phyloP scores from a whole-genome alignment of 805 yeast species.

The Nakazawaea siamensis region DNA sequence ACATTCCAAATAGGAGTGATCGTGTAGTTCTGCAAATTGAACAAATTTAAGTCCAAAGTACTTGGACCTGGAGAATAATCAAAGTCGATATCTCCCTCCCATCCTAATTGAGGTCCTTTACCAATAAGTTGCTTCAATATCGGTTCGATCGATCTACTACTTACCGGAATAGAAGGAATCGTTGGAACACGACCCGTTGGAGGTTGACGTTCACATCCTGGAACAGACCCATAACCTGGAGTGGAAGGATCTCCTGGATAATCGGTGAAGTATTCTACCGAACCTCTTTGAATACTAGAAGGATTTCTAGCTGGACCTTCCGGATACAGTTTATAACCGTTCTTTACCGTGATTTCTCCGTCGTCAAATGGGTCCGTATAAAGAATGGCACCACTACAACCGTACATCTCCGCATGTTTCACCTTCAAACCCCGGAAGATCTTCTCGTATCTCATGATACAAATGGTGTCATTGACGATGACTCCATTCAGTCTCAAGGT shows the following conservation, averaged over 20 bases:
- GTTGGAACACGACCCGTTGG: conserved; percentile 37
- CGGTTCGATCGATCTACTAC: conserved; percentile 32
- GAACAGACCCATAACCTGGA: conserved; percentile 58
- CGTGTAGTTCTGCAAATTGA: conserved; percentile 31
- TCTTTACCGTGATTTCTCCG: conserved; percentile 39
- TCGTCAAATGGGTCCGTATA: conserved; percentile 57
- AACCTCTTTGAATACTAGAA: conserved; percentile 51
- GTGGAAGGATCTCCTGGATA: conserved; percentile 77
- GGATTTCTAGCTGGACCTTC: conserved; percentile 60
- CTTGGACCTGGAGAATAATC: conserved; percentile 43
- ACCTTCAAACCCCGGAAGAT: conserved; percentile 49
- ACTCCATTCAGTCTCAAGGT: conserved; percentile 29
- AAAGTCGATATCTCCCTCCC: conserved; percentile 33
- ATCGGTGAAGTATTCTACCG: conserved; percentile 48
- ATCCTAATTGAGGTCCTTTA: conserved; percentile 26
- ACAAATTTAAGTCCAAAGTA: conserved; percentile 25
- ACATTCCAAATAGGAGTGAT: conserved; percentile 40
- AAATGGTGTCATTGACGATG: conserved; percentile 46
- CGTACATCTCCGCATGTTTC: conserved; percentile 50
- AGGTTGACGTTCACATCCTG: conserved; percentile 27
- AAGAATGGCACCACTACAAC: conserved; percentile 55
- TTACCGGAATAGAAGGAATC: conserved; percentile 47
- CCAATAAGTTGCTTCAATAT: conserved; percentile 29
- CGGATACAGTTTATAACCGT: conserved; percentile 54
- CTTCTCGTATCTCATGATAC: conserved; percentile 43